Evolutionary conservation across 352 stramenopile genomes (phyloP), one percentile per base, ranked within the genome.

Genomic region (Phytopythium oedochilum): DNA sequence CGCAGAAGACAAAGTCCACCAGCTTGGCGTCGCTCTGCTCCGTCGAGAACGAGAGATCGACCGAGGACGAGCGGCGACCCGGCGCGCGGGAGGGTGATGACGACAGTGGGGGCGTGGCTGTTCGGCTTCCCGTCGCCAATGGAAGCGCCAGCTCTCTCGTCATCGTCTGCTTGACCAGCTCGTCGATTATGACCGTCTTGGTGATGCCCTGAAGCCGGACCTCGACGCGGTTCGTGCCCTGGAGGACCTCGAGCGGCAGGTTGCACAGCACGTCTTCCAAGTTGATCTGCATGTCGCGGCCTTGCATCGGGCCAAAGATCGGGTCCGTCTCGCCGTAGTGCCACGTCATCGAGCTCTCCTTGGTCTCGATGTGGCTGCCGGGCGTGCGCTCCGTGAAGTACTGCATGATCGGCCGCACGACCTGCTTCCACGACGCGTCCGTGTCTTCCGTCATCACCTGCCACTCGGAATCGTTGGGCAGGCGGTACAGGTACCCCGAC

Each of bases 221-320:
- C 53, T 91, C 82, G 36, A 94, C 79, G 48, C 82, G 78, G 40
- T 87, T 86, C 28, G 84, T 87, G 20, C 81, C 78, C 63, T 92
- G 84, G 18, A 92, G 53, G 44, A 92, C 84, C 57, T 92, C 84
- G 38, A 94, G 64, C 17, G 84, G 84, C 50, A 94, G 40, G 44
- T 89, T 90, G 36, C 78, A 88, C 47, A 94, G 51, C n/a, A 89
- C 79, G 56, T 94, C 84, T 68, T 94, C 84, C 55, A 94, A 62
- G 51, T 94, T 86, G 18, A 94, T 83, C 59, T 92, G 84, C 84
- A 94, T 94, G 53, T 94, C 84, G 20, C 85, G 83, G 2, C 82
- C 84, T 55, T 94, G 84, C 84, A 89, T 92, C 9, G 78, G 72
- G 0, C 81, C 81, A 66, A 89, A 88, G 50, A 86, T 86, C 14